Percentiles rank a stretch among this genome's conserved stretches.
These are phyloP conservation scores for Trichosporon coremiiforme DNA, from an alignment of 1,284 basidiomycete species.

Conservation along the genomic window DNA sequence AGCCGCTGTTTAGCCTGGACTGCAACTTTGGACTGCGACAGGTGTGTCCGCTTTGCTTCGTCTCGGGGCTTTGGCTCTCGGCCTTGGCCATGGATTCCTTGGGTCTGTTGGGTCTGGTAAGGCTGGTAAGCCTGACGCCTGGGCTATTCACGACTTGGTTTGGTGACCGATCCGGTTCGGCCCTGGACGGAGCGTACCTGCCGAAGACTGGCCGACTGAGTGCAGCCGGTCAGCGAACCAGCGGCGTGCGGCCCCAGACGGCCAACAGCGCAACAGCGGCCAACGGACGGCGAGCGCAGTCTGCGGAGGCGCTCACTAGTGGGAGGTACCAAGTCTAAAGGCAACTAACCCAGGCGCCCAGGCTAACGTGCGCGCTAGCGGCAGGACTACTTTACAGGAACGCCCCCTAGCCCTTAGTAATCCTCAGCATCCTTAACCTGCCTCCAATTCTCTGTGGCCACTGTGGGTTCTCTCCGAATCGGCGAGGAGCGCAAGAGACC, in stretches of 20 bases:
- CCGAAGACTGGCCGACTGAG: neutral
- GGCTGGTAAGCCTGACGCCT: neutral
- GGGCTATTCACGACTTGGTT: neutral
- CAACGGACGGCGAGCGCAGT: neutral
- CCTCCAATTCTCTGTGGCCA: neutral
- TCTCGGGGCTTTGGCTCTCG: neutral
- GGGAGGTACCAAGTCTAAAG: conserved; percentile 8
- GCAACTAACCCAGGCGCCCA: conserved; percentile 4
- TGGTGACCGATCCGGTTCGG: conserved; percentile 2
- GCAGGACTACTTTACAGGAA: conserved; percentile 6
- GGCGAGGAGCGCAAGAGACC: too few species aligned
- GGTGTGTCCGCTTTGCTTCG: neutral
- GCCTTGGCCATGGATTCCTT: neutral
- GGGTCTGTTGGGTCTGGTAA: too few species aligned
- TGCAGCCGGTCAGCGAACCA: neutral
- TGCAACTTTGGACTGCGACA: neutral
- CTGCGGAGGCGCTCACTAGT: neutral
- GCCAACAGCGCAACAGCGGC: neutral
- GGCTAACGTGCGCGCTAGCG: neutral
- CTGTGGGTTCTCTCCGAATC: neutral
- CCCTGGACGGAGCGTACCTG: neutral
- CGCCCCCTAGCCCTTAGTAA: neutral
- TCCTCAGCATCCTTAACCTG: neutral
- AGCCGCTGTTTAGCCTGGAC: neutral
- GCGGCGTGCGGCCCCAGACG: neutral